Evolutionary conservation across 2,329 filamentous ascomycete genomes (phyloP), one percentile per base, ranked within the genome.

Genomic region (Alternaria consortialis): DNA sequence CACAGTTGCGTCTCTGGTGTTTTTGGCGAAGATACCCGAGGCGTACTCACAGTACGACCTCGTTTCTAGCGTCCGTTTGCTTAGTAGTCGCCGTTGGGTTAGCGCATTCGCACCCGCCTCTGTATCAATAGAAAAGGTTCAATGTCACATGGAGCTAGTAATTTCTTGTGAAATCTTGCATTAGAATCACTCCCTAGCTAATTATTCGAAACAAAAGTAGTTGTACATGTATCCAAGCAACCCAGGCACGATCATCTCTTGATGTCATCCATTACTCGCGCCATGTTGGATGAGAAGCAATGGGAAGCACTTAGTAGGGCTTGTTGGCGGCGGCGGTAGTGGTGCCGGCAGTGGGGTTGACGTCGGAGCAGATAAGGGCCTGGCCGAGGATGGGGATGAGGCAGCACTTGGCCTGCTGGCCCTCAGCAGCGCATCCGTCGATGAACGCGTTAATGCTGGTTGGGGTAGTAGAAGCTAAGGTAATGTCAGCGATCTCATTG

Each of bases 331-430:
- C 37, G 1, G 37, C 5, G 17, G 37, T 11, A 17, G 37, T 11
- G 17, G 37, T 11, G 37, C 11, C n/a, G 17, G 37, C n/a, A 20
- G 37, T 23, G 7, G 37, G 37, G 11, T 74, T 72, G 54, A 78
- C 76, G 42, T 75, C 70, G 37, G 64, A 67, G 74, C 78, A 80
- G 69, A 80, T 61, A 53, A 80, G 71, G 7, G 73, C 78, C 72
- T 80, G 79, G 50, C 71, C 78, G 52, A 80, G 72, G 67, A 88
- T 80, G 7, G 86, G 86, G 17, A 88, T 65, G 12, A 83, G 74
- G 66, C 86, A 88, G 83, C 86, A 88, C 68, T 84, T 84, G 58
- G 85, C 85, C 62, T 83, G 82, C 77, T 87, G 85, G 53, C 85
- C 85, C 5, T 80, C 79, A 5, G 67, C 79, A 2, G 84, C 54